A percentile compares a stretch with the other conserved stretches of the same genome.
These are phyloP conservation scores for Psidium guajava DNA, from an alignment of 345 rosid genomes.

Conservation along the genomic window DNA sequence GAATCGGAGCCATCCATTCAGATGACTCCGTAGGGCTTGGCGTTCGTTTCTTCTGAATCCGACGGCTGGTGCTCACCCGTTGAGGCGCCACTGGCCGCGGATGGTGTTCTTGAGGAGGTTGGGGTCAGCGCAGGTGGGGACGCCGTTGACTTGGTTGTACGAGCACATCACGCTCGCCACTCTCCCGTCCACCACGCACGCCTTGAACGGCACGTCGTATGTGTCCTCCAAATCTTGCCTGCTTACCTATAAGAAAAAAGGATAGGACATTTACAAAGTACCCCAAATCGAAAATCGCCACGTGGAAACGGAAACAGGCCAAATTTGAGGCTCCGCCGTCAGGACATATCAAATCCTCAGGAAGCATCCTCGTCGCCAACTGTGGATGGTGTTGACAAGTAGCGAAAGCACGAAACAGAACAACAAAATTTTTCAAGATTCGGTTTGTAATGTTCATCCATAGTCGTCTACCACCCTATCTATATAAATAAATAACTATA, in stretches of 20 bases:
- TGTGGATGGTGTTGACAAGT: background rate
- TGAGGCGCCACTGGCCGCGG: slow-evolving; percentile 83
- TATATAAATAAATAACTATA: too few species aligned
- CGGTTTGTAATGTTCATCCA: too few species aligned
- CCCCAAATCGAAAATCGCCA: background rate
- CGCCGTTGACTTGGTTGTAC: slow-evolving; percentile 91
- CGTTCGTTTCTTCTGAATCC: background rate
- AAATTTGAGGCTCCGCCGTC: background rate
- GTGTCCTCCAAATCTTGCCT: slow-evolving; percentile 92
- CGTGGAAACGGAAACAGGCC: background rate
- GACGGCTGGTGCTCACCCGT: slow-evolving; percentile 33
- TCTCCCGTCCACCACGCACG: slow-evolving; percentile 75
- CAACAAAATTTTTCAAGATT: background rate
- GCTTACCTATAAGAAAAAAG: slow-evolving; percentile 40
- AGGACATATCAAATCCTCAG: background rate
- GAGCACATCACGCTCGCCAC: slow-evolving; percentile 99
- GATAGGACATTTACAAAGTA: background rate
- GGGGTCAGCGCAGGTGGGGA: slow-evolving; percentile 91
- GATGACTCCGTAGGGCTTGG: background rate
- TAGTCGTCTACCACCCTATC: too few species aligned
- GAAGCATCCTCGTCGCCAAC: background rate
- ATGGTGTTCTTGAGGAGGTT: slow-evolving; percentile 63
- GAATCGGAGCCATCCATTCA: background rate
- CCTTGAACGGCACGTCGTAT: slow-evolving; percentile 71
- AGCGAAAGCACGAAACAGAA: background rate